Conservation (phyloP, 805 yeast species). For the Maudiozyma turicensis region DNA sequence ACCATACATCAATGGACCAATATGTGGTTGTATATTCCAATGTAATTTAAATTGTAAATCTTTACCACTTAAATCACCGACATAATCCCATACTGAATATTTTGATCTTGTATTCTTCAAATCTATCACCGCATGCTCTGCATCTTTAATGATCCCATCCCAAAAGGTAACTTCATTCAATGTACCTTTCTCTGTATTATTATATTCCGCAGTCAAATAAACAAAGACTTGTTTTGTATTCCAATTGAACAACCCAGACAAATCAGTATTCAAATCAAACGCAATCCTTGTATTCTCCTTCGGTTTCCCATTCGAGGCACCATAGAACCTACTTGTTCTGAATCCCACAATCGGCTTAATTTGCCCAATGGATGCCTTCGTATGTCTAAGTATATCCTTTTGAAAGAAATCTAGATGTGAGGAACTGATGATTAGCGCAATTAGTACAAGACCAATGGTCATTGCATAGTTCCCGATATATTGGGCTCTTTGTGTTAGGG, state of each 20-base stretch:
- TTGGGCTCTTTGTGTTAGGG: slow-evolving; percentile 38
- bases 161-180: slow-evolving; percentile 71
- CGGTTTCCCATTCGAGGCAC: slow-evolving; percentile 54
- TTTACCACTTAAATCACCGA: slow-evolving; percentile 45
- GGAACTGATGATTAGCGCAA: slow-evolving; percentile 38
- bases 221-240: slow-evolving; percentile 94
- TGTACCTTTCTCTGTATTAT: slow-evolving; percentile 33
- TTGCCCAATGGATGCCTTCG: slow-evolving; percentile 32
- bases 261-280: slow-evolving; percentile 69
- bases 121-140: slow-evolving; percentile 48
- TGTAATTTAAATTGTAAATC: slow-evolving; percentile 62
- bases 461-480: slow-evolving; percentile 44
- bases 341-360: slow-evolving; percentile 34
- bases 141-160: slow-evolving; percentile 68
- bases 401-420: slow-evolving; percentile 41
- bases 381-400: slow-evolving; percentile 34
- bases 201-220: slow-evolving; percentile 80
- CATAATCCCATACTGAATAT: slow-evolving; percentile 83
- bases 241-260: slow-evolving; percentile 83
- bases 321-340: slow-evolving; percentile 53
- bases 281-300: slow-evolving; percentile 66
- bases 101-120: slow-evolving; percentile 51
- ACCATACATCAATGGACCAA: slow-evolving; percentile 74
- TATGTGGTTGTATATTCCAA: slow-evolving; percentile 89
- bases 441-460: slow-evolving; percentile 40